Conservation (phyloP, 2,329 filamentous ascomycete species). For the Cyclaneusma minus region DNA sequence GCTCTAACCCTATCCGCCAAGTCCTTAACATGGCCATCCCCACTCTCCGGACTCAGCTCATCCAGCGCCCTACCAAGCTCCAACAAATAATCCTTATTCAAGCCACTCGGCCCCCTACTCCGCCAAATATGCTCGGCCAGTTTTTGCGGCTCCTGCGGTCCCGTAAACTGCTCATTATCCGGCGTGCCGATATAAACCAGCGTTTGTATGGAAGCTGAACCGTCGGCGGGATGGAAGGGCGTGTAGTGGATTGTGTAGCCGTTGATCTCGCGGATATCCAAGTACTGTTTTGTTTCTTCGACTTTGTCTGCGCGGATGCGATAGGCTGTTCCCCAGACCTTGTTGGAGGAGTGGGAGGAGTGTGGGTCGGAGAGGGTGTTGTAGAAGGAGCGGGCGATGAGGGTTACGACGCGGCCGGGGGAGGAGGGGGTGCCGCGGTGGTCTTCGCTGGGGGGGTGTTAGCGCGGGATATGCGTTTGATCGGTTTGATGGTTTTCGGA, state of each 20-base stretch:
- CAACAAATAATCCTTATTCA: slow-evolving; percentile 81
- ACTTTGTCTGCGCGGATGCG: slow-evolving; percentile 61
- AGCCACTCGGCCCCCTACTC: slow-evolving; percentile 70
- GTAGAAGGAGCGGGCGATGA: slow-evolving; percentile 79
- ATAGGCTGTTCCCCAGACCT: slow-evolving; percentile 87
- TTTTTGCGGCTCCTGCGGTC: slow-evolving; percentile 60
- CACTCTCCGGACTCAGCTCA: slow-evolving; percentile 58
- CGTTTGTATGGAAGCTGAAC: slow-evolving; percentile 27
- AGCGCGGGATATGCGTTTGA: no score
- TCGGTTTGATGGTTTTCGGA: slow-evolving; percentile 3
- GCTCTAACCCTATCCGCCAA: slow-evolving; percentile 56
- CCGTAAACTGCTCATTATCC: slow-evolving; percentile 81
- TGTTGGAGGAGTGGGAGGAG: slow-evolving; percentile 42
- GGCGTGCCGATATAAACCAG: slow-evolving; percentile 93
- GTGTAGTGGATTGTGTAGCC: slow-evolving; percentile 91
- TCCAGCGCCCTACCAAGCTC: slow-evolving; percentile 61
- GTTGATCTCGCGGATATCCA: slow-evolving; percentile 95
- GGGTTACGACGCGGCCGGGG: slow-evolving; percentile 82
- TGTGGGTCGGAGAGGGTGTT: slow-evolving; percentile 53
- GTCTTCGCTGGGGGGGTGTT: slow-evolving; percentile 51
- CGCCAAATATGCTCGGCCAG: slow-evolving; percentile 69
- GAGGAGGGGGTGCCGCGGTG: slow-evolving; percentile 81
- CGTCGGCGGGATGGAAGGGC: slow-evolving; percentile 50
- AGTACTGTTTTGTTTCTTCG: slow-evolving; percentile 70
- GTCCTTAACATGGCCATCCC: slow-evolving; percentile 74